Evolutionary conservation across 805 yeast species (phyloP).

Genomic region (Saccharomyces kudriavzevii): DNA sequence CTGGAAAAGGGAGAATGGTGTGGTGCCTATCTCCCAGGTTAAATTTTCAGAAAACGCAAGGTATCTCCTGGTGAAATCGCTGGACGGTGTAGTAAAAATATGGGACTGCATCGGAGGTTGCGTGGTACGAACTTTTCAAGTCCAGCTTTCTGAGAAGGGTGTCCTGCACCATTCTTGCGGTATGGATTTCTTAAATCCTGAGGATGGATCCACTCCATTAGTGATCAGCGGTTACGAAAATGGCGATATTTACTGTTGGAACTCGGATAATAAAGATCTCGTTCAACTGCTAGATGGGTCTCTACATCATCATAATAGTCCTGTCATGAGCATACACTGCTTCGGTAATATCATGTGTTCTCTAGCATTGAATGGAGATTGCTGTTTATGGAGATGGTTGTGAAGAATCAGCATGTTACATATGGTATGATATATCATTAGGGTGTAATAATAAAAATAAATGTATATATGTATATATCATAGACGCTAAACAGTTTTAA

Average conservation of each 20-base stretch:
- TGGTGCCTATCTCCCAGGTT: conserved; percentile 63
- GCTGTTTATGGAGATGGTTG: conserved; percentile 23
- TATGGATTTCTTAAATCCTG: conserved; percentile 22
- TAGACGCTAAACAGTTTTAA: not conserved
- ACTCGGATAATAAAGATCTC: conserved; percentile 16
- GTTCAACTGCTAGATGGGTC: conserved; percentile 11
- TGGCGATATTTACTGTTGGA: conserved; percentile 25
- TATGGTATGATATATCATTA: not conserved
- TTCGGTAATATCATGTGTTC: conserved; percentile 15
- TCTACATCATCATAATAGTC: conserved; percentile 10
- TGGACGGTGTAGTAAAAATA: conserved; percentile 69
- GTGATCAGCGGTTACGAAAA: conserved; percentile 26
- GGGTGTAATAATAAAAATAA: not conserved
- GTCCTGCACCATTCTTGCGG: conserved; percentile 22
- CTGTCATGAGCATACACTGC: conserved; percentile 21
- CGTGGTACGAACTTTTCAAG: conserved; percentile 62
- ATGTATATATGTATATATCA: conserved; percentile 3
- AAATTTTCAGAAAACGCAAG: conserved; percentile 73
- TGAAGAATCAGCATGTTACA: not conserved
- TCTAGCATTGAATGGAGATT: conserved; percentile 23
- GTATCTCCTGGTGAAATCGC: conserved; percentile 65
- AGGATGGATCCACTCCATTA: conserved; percentile 13
- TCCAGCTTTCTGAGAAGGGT: conserved; percentile 4
- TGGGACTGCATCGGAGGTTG: conserved; percentile 84
- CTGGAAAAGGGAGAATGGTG: conserved; percentile 49